Evolutionary conservation across 331 rosid genomes (phyloP).

Genomic region (Malus hybrid): DNA sequence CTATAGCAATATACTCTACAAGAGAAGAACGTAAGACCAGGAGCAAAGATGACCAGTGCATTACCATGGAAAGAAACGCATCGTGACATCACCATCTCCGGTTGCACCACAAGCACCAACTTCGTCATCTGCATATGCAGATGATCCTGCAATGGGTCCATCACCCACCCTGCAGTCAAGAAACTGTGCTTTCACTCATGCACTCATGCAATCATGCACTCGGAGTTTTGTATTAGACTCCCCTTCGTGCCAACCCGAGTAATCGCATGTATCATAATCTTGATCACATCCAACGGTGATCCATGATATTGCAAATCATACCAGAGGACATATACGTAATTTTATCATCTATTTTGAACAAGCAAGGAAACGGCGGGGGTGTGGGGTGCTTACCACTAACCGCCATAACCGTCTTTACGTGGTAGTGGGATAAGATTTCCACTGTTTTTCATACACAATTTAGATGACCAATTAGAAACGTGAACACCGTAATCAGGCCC

Average conservation of each 20-base stretch:
- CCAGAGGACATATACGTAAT: neutral
- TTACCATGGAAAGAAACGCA: constrained; percentile 96
- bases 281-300: neutral
- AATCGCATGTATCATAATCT: neutral
- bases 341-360: neutral
- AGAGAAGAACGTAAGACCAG: neutral
- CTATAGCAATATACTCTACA: neutral
- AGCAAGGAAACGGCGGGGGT: constrained; percentile 18
- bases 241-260: too few relatives aligned
- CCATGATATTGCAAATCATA: neutral
- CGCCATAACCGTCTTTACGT: constrained; percentile 31
- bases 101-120: constrained; percentile 95
- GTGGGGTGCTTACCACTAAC: constrained; percentile 37
- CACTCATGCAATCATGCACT: too few relatives aligned
- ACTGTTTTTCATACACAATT: neutral
- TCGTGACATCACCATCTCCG: constrained; percentile 91
- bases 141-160: constrained; percentile 86
- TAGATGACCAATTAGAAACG: neutral
- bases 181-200: neutral
- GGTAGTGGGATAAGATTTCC: constrained; percentile 8
- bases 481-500: neutral
- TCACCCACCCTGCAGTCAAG: constrained; percentile 71
- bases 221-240: too few relatives aligned
- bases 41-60: neutral
- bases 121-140: constrained; percentile 70